A percentile compares a stretch with the other conserved stretches of the same genome.
These are phyloP conservation scores for Alternaria postmessia DNA, from an alignment of 2,329 filamentous ascomycete genomes.

Conservation along the genomic window DNA sequence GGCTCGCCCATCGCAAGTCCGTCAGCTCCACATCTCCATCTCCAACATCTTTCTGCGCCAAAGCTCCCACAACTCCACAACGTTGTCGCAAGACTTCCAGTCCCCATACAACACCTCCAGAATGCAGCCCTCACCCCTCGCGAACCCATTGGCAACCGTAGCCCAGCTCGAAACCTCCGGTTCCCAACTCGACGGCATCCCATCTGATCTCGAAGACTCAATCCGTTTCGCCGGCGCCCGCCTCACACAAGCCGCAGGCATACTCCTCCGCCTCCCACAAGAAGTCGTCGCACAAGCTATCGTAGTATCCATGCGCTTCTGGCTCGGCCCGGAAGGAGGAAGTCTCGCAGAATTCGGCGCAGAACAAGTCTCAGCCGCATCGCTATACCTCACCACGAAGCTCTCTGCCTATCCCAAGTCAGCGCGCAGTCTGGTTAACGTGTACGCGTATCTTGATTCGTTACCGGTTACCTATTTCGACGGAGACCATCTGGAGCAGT, in stretches of 20 bases:
- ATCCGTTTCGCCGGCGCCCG: constrained; percentile 75
- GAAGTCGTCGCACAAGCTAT: constrained; percentile 86
- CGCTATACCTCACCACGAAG: constrained; percentile 83
- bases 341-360: constrained; percentile 60
- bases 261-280: constrained; percentile 84
- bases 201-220: constrained; percentile 73
- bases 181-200: constrained; percentile 66
- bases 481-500: constrained; percentile 31
- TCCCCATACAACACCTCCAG: neutral
- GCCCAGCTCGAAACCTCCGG: constrained; percentile 69
- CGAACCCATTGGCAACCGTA: constrained; percentile 76
- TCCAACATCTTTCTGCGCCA: constrained; percentile 12
- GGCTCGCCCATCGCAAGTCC: neutral
- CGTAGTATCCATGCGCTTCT: constrained; percentile 82
- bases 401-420: constrained; percentile 78
- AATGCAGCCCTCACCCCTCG: constrained; percentile 55
- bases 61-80: neutral
- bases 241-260: constrained; percentile 79
- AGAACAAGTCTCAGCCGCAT: constrained; percentile 81
- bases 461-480: constrained; percentile 65
- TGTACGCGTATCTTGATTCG: constrained; percentile 82
- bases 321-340: constrained; percentile 67
- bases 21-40: constrained; percentile 11
- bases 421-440: constrained; percentile 81
- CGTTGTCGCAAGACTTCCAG: neutral